phyloP scores from a whole-genome alignment of 176 grass and related monocot genomes.

The Metroxylon sagu region DNA sequence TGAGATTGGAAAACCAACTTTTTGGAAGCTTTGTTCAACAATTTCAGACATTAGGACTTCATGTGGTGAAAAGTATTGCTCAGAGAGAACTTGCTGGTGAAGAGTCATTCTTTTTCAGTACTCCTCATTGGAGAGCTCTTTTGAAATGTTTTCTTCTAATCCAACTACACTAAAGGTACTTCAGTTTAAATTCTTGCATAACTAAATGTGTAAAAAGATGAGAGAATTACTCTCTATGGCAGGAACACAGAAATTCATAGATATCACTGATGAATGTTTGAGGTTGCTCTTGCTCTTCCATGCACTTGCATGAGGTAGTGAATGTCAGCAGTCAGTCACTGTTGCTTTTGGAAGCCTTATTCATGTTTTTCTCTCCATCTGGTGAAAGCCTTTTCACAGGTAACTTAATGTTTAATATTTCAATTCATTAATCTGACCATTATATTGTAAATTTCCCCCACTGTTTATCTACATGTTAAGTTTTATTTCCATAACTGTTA shows the following conservation, averaged over 20 bases:
- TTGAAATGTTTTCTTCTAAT: constrained; percentile 53
- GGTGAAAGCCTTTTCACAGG: constrained; percentile 43
- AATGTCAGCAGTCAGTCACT: constrained; percentile 46
- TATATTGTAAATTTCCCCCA: neutral
- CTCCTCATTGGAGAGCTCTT: constrained; percentile 51
- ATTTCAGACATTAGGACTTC: constrained; percentile 58
- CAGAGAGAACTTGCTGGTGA: constrained; percentile 69
- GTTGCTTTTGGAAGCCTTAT: constrained; percentile 65
- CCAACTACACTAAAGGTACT: constrained; percentile 61
- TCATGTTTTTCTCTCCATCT: constrained; percentile 64
- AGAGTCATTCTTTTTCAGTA: constrained; percentile 36
- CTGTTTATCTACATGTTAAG: constrained; percentile 11
- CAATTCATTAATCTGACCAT: too few species aligned
- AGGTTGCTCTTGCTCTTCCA: constrained; percentile 75
- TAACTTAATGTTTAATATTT: constrained; percentile 13
- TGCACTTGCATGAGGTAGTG: constrained; percentile 46
- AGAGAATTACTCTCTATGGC: constrained; percentile 26
- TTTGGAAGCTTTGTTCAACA: constrained; percentile 30
- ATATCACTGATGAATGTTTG: constrained; percentile 61
- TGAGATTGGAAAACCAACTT: constrained; percentile 1
- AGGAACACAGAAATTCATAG: constrained; percentile 57
- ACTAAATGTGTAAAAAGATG: constrained; percentile 3
- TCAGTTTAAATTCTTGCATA: constrained; percentile 4
- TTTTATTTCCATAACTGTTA: too few species aligned
- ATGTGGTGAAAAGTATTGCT: constrained; percentile 71